Conservation (phyloP, 768 basidiomycete genomes). For the Auricularia sp. region DNA sequence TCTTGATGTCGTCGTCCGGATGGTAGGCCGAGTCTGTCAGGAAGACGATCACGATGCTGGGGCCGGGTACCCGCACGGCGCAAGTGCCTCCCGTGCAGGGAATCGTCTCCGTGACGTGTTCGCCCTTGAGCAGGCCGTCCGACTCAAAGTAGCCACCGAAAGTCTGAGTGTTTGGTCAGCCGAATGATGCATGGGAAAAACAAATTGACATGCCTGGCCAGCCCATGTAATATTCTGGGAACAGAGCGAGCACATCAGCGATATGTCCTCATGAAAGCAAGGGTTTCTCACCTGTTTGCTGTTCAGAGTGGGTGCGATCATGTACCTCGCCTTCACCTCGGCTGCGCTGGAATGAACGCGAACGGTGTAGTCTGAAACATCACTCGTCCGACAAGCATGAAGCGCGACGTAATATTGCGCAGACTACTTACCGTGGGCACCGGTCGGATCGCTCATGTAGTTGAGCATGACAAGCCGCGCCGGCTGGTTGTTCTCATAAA, state of each 20-base stretch:
- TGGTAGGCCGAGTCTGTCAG: conserved; percentile 32
- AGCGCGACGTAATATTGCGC: conserved; percentile 34
- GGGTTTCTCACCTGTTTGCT: conserved; percentile 19
- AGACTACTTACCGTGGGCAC: conserved; percentile 30
- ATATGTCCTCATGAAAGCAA: conserved; percentile 45
- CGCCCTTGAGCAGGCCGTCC: conserved; percentile 58
- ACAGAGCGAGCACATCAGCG: conserved; percentile 30
- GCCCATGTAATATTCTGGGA: conserved; percentile 63
- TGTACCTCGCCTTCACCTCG: background rate
- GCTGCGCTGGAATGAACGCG: conserved; percentile 38
- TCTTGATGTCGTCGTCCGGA: conserved; percentile 24
- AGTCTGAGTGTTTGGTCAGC: conserved; percentile 21
- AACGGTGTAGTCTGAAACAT: conserved; percentile 30
- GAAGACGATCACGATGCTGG: conserved; percentile 69
- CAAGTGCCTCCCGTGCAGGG: conserved; percentile 46
- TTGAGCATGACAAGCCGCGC: conserved; percentile 63
- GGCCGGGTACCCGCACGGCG: conserved; percentile 52
- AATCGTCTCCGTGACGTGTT: conserved; percentile 45
- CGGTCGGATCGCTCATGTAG: conserved; percentile 51
- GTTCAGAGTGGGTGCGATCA: background rate
- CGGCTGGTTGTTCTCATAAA: conserved; percentile 62
- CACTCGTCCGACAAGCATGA: conserved; percentile 28
- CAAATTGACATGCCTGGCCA: conserved; percentile 32
- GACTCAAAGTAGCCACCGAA: conserved; percentile 51
- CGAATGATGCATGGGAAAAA: background rate